A percentile compares a stretch with the other conserved stretches of the same genome.
Evolutionary conservation across 495 filamentous ascomycete species (phyloP).

Genomic region (Penicillium psychrofluorescens): DNA sequence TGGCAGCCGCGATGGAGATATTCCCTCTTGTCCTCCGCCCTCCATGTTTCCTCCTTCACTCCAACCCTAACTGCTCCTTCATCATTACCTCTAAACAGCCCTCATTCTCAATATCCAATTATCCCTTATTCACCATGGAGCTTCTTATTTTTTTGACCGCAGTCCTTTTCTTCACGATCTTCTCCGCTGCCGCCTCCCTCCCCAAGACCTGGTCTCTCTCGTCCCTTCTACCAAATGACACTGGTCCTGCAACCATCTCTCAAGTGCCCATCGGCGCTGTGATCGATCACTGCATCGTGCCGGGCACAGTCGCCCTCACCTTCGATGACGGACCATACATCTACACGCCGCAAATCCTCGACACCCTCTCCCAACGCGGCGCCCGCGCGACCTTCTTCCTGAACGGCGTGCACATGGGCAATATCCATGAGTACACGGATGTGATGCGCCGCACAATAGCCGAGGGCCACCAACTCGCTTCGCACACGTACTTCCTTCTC

Average conservation of each 20-base stretch:
- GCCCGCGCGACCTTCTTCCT: constrained; percentile 71
- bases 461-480: constrained; percentile 67
- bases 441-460: constrained; percentile 53
- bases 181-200: neutral
- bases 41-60: constrained; percentile 4
- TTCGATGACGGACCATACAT: constrained; percentile 69
- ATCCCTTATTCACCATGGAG: neutral
- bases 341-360: constrained; percentile 57
- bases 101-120: neutral
- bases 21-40: neutral
- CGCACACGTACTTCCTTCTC: constrained; percentile 53
- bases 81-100: neutral
- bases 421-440: constrained; percentile 37
- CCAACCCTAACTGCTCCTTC: constrained; percentile 2
- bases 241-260: constrained; percentile 1
- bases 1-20: too few relatives aligned
- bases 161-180: neutral
- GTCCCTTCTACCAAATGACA: too few relatives aligned
- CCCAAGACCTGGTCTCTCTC: neutral
- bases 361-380: constrained; percentile 50
- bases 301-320: constrained; percentile 61
- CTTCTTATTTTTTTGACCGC: neutral
- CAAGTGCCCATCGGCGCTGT: constrained; percentile 44
- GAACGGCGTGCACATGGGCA: constrained; percentile 60
- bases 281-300: constrained; percentile 52